Evolutionary conservation across 1,284 basidiomycete genomes (phyloP), one percentile per base, ranked within the genome.

Genomic region (Ceratobasidium sp.): DNA sequence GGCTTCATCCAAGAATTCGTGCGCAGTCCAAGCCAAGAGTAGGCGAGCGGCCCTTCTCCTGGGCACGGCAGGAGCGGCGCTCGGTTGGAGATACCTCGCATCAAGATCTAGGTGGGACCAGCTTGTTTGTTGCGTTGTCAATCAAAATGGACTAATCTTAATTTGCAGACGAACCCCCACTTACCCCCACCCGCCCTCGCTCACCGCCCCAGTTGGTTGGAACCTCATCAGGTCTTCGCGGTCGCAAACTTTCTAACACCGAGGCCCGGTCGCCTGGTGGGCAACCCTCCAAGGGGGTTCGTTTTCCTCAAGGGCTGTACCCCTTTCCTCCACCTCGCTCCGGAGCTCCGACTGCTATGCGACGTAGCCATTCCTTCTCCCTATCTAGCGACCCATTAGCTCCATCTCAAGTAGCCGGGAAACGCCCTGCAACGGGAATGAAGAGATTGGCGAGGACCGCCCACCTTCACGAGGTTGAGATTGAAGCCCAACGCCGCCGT

Each of bases 401-500:
- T 58, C 21, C n/a, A 11, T 28, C 35, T 6, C 50, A 41, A 13
- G 49, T 28, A 21, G 23, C 30, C 1, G 72, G 72, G 26, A 61
- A 44, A 41, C 41, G 61, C 18, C 50, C 72, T 38, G 62, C 57
- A 23, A 41, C 57, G 1, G 62, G 47, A n/a, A 54, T 46, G 49
- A 57, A 61, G 47, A 62, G 72, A 55, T 47, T 75, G n/a, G 74
- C 74, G 21, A 73, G 69, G 50, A 75, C 73, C n/a, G 64, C 74
- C 6, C 74, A 75, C 35, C 41, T 75, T 13, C 74, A 75, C 57
- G 74, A 75, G 44, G 57, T 70, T 35, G 63, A 73, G 41, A 23
- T 58, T 32, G 61, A 64, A 32, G 26, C 61, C 13, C 61, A 50
- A n/a, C 61, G 61, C 23, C 43, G 61, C 9, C 61, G 43, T n/a